phyloP scores from a whole-genome alignment of 202 grass and related monocot species.

The Miscanthus sacchariflorus region DNA sequence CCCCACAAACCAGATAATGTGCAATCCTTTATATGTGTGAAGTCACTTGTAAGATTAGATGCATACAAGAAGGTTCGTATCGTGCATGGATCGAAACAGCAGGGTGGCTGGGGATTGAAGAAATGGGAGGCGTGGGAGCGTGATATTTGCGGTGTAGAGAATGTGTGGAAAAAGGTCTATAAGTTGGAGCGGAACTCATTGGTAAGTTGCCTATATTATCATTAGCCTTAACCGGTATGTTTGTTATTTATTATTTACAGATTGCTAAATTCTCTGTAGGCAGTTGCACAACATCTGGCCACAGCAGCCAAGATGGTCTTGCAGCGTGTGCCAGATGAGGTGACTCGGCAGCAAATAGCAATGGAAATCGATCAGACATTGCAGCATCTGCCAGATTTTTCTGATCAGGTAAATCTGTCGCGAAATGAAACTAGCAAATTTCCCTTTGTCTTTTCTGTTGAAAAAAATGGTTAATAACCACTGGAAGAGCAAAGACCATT shows the following conservation, averaged over 20 bases:
- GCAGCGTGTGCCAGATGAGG: not conserved
- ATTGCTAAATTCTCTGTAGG: slow-evolving; percentile 20
- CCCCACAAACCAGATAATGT: slow-evolving; percentile 13
- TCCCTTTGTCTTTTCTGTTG: not conserved
- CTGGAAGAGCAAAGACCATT: not conserved
- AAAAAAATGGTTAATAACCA: not conserved
- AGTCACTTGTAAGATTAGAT: slow-evolving; percentile 40
- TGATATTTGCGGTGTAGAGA: not conserved
- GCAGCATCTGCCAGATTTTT: not conserved
- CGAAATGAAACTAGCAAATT: not conserved
- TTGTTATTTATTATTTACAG: not conserved
- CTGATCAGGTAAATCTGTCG: not conserved
- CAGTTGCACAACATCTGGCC: not conserved
- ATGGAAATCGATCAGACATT: not conserved
- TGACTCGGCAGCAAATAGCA: not conserved
- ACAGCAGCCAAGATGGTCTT: not conserved
- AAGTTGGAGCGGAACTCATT: not conserved
- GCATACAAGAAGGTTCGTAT: slow-evolving; percentile 27
- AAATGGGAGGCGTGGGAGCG: slow-evolving; percentile 22
- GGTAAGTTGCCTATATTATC: slow-evolving; percentile 1
- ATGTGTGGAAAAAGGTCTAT: not conserved
- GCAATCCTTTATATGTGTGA: slow-evolving; percentile 38
- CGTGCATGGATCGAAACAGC: not conserved
- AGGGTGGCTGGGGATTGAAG: slow-evolving; percentile 34
- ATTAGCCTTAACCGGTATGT: not conserved